Evolutionary conservation across 352 stramenopile genomes (phyloP).

Genomic region (Phytophthora sp.): DNA sequence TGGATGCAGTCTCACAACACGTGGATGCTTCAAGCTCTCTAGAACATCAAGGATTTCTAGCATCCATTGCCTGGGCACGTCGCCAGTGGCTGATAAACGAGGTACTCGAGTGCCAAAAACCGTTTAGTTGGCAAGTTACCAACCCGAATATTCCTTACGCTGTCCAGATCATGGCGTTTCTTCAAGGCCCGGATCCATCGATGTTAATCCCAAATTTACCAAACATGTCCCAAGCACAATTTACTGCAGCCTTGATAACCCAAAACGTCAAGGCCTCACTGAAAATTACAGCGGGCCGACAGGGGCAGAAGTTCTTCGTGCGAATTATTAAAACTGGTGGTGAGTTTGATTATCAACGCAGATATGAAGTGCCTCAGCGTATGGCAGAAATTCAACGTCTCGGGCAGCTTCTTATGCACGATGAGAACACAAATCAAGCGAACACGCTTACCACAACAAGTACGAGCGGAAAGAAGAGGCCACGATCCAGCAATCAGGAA

Average conservation of each 20-base stretch:
- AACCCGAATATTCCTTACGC: conserved; percentile 3
- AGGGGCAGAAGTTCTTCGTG: not conserved
- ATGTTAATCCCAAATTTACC: not conserved
- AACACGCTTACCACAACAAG: not conserved
- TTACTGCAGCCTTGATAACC: not conserved
- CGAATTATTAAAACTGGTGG: conserved; percentile 17
- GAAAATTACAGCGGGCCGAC: not conserved
- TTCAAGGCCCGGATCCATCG: not conserved
- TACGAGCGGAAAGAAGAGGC: not conserved
- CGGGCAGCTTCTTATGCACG: not conserved
- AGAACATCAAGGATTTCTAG: not conserved
- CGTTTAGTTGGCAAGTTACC: conserved; percentile 15
- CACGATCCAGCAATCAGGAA: not conserved
- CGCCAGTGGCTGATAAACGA: conserved; percentile 23
- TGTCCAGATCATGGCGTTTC: not conserved
- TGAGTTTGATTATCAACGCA: conserved; percentile 6
- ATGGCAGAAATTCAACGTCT: conserved; percentile 13
- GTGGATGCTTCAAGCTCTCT: not conserved
- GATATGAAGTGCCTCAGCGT: not conserved
- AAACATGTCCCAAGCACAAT: conserved; percentile 1
- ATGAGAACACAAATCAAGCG: not conserved
- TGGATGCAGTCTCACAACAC: conserved; percentile 1
- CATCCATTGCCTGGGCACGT: conserved; percentile 7
- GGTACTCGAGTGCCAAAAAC: conserved; percentile 7
- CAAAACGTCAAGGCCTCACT: conserved; percentile 11